Base-by-base conservation (phyloP, 2,329 filamentous ascomycete genomes). In the Sporothrix inflata region DNA sequence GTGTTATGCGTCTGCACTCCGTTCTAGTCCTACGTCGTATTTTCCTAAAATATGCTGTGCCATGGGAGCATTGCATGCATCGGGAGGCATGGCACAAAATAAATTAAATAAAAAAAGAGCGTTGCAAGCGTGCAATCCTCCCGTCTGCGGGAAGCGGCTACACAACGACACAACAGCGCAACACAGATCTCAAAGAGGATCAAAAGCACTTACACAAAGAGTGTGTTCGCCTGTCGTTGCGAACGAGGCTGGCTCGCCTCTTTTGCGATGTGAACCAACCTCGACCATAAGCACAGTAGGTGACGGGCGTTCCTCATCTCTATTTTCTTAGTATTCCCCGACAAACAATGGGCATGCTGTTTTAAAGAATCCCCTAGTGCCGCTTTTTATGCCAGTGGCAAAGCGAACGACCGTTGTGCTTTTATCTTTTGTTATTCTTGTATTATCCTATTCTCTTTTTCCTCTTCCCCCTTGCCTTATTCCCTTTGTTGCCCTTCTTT, bases 41-140 rank as follows among this genome's bases (percentile, higher is more conserved):
- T 24, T 14, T 27, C 51, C n/a, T 45, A 2, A 16, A 21, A 27
- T 27, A 63, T 63, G 60, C 38, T 63, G 60, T 63, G 38, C 60
- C 60, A 27, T 42, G 60, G 60, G 12, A 27, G 60, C 21, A 45
- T 45, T 65, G 12, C 55, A 14, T 45, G 21, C 38, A 45, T 65
- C 27, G 19, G 30, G 27, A 30, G 24, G 51, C 5, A 21, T 42
- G 8, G 40, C 47, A 47, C 51, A 55, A 3, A 27, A 16, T 55
- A 55, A 27, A 27, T 4, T 24, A 11, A 16, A 30, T 21, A 38
- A 61, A 30, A 60, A 63, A 27, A 45, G 57, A 65, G 21, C n/a
- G 60, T 65, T 65, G 38, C 60, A 65, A 38, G 38, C 60, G 60
- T 65, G 21, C 38, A 27, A 65, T 45, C 60, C 38, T 65, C 38